These are phyloP conservation scores for Thuja plicata DNA, from an alignment of 83 land plant genomes.

Conservation along the genomic window DNA sequence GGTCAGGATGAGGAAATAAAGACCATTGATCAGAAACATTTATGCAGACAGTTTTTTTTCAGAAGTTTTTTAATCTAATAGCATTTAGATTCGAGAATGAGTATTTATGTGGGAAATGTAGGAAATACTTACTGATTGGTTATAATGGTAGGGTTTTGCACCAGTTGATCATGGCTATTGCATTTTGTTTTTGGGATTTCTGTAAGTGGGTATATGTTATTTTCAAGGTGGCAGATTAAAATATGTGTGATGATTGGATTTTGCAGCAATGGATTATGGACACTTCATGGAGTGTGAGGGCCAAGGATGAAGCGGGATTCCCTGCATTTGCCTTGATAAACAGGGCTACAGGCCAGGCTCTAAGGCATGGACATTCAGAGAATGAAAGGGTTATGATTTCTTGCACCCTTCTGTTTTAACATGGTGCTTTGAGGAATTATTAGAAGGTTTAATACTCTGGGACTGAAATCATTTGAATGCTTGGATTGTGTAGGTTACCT, in stretches of 20 bases:
- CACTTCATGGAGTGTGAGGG: conserved; percentile 18
- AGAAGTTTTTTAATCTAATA: too few species aligned
- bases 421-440: background rate
- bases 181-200: too few species aligned
- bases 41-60: too few species aligned
- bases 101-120: too few species aligned
- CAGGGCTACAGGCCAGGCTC: conserved; percentile 37
- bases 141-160: background rate
- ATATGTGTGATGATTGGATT: background rate
- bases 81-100: too few species aligned
- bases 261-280: conserved; percentile 41
- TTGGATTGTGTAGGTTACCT: background rate
- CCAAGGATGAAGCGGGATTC: conserved; percentile 30
- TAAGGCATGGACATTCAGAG: conserved; percentile 19
- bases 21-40: too few species aligned
- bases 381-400: background rate
- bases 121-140: background rate
- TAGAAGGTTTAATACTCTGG: background rate
- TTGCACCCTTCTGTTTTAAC: background rate
- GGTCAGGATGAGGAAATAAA: too few species aligned
- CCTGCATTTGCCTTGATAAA: conserved; percentile 41
- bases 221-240: background rate
- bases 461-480: background rate
- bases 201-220: background rate
- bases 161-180: background rate